These are phyloP conservation scores for Xylaria scruposa DNA, from an alignment of 495 filamentous ascomycete species.

Conservation along the genomic window DNA sequence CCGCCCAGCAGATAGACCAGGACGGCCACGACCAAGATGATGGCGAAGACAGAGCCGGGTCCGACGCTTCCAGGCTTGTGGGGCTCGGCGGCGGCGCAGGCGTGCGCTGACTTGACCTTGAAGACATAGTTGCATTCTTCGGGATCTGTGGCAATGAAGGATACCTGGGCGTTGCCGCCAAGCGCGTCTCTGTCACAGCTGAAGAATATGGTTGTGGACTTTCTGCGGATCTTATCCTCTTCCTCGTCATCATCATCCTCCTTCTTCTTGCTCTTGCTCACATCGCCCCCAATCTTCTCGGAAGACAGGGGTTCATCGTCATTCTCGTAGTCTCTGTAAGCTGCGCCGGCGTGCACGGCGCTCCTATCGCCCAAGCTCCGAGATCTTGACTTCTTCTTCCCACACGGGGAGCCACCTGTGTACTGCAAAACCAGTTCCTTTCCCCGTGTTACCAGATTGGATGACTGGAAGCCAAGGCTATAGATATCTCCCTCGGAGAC, in stretches of 20 bases:
- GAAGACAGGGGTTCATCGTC: slow-evolving; percentile 45
- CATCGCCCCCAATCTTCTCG: slow-evolving; percentile 27
- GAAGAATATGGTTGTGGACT: slow-evolving; percentile 90
- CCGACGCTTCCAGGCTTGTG: slow-evolving; percentile 73
- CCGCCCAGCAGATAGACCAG: slow-evolving; percentile 91
- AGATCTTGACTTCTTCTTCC: slow-evolving; percentile 40
- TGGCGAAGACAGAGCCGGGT: slow-evolving; percentile 87
- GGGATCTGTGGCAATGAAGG: slow-evolving; percentile 82
- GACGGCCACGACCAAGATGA: slow-evolving; percentile 85
- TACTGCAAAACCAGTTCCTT: slow-evolving; percentile 93
- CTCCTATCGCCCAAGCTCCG: slow-evolving; percentile 31
- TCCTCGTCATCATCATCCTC: slow-evolving; percentile 43
- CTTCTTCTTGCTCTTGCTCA: neutral
- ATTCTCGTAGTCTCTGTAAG: slow-evolving; percentile 45
- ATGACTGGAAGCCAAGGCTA: slow-evolving; percentile 83
- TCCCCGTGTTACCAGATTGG: slow-evolving; percentile 76
- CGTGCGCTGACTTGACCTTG: slow-evolving; percentile 85
- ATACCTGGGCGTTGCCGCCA: slow-evolving; percentile 61
- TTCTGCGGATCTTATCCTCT: slow-evolving; percentile 59
- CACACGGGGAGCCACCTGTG: slow-evolving; percentile 85
- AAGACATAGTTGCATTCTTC: slow-evolving; percentile 98
- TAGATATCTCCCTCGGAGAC: slow-evolving; percentile 73
- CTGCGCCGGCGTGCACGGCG: slow-evolving; percentile 43
- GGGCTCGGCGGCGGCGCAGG: slow-evolving; percentile 70
- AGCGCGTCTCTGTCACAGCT: slow-evolving; percentile 83